Evolutionary conservation across 306 rosid species (phyloP).

Genomic region (Prunus padus): DNA sequence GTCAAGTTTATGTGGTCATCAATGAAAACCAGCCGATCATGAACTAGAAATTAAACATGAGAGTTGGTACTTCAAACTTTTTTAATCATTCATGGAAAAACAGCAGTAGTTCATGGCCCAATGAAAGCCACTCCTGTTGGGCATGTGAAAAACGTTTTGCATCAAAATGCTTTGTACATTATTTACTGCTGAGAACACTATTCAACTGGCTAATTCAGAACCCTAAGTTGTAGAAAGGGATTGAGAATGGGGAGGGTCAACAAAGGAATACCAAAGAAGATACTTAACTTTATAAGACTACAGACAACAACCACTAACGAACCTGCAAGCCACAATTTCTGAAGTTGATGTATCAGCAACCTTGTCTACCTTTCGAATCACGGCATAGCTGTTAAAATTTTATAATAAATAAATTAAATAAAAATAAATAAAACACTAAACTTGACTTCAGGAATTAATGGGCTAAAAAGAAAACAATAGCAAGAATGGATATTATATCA

Average conservation of each 20-base stretch:
- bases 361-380: constrained; percentile 66
- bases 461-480: not conserved
- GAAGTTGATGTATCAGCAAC: constrained; percentile 61
- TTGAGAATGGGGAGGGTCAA: not conserved
- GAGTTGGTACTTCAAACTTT: not conserved
- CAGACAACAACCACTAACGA: constrained; percentile 25
- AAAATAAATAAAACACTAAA: not conserved
- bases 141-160: not conserved
- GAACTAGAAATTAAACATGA: not conserved
- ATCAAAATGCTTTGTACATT: not conserved
- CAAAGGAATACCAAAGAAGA: not conserved
- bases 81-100: constrained; percentile 1
- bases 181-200: not conserved
- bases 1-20: not conserved
- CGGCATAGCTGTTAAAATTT: constrained; percentile 66
- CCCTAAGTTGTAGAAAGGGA: not conserved
- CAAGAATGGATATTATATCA: not conserved
- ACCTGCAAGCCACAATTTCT: constrained; percentile 72
- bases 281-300: not conserved
- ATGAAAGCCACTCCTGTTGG: constrained; percentile 1
- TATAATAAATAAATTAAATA: too few relatives aligned
- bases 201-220: not conserved
- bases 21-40: not conserved
- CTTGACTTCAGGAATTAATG: constrained; percentile 11
- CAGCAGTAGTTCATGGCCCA: not conserved